Conservation (phyloP, 176 grass and related monocot species). For the Bothriochloa decipiens region DNA sequence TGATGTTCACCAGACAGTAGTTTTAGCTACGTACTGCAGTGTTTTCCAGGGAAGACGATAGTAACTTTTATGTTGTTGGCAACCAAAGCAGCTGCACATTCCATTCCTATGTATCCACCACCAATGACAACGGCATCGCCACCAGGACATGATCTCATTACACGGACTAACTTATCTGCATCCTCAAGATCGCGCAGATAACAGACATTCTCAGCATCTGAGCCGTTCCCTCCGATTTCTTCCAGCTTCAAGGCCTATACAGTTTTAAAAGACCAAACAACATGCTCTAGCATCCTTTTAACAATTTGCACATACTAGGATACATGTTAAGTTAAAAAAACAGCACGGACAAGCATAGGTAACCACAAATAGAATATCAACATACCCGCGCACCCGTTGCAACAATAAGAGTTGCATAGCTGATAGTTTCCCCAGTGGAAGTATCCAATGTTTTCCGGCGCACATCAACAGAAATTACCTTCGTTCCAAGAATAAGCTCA, state of each 20-base stretch:
- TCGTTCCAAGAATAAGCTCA: slow-evolving; percentile 77
- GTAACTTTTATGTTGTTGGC: slow-evolving; percentile 77
- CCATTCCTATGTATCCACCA: slow-evolving; percentile 94
- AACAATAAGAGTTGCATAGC: slow-evolving; percentile 76
- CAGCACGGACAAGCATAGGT: background rate
- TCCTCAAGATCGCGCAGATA: slow-evolving; percentile 47
- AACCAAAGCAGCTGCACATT: slow-evolving; percentile 81
- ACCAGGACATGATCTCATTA: slow-evolving; percentile 62
- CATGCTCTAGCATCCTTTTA: background rate
- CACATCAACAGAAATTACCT: slow-evolving; percentile 60
- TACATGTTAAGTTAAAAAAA: background rate
- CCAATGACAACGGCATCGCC: slow-evolving; percentile 75
- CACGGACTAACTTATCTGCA: slow-evolving; percentile 54
- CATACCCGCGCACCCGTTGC: slow-evolving; percentile 87
- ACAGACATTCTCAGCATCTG: slow-evolving; percentile 73
- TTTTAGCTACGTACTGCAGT: slow-evolving; percentile 71
- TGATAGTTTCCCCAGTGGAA: slow-evolving; percentile 62
- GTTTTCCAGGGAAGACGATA: slow-evolving; percentile 80
- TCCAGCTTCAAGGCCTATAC: slow-evolving; percentile 73
- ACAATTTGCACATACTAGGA: background rate
- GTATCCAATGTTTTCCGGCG: slow-evolving; percentile 56
- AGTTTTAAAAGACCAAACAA: background rate
- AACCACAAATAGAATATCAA: slow-evolving; percentile 11
- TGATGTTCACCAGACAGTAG: background rate
- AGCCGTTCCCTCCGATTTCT: slow-evolving; percentile 60